A percentile compares a stretch with the other conserved stretches of the same genome.
Evolutionary conservation across 2,329 filamentous ascomycete genomes (phyloP).

Genomic region (Tolypocladium inflatum): DNA sequence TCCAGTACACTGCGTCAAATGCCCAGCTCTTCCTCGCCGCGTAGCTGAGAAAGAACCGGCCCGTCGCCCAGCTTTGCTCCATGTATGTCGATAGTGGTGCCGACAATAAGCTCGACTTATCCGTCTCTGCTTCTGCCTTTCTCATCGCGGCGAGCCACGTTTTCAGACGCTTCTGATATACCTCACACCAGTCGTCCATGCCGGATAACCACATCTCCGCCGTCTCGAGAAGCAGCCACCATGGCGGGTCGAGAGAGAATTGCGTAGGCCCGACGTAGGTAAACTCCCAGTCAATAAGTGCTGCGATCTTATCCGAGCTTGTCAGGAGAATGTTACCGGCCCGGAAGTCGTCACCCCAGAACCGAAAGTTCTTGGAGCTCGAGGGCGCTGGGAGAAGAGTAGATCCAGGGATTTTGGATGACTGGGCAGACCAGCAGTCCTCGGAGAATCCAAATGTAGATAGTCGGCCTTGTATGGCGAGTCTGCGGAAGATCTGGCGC

Average conservation of each 20-base stretch:
- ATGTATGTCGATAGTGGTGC: constrained; percentile 19
- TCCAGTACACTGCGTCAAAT: constrained; percentile 27
- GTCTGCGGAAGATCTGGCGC: constrained; percentile 28
- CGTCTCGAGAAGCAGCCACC: background rate
- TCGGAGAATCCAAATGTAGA: constrained; percentile 18
- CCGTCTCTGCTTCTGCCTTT: constrained; percentile 8
- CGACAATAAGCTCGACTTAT: background rate
- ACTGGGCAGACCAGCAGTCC: constrained; percentile 16
- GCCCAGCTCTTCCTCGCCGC: constrained; percentile 25
- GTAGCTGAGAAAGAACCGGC: constrained; percentile 22
- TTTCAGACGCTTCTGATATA: constrained; percentile 20
- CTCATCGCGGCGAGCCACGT: constrained; percentile 22
- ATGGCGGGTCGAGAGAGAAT: background rate
- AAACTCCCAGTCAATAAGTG: background rate
- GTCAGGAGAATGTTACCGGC: constrained; percentile 22
- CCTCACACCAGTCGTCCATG: constrained; percentile 16
- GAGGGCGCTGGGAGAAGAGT: constrained; percentile 7
- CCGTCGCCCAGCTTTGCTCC: constrained; percentile 24
- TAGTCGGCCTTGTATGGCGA: constrained; percentile 15
- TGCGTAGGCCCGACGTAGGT: background rate
- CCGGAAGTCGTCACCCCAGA: constrained; percentile 25
- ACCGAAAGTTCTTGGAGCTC: constrained; percentile 10
- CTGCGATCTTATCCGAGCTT: constrained; percentile 10
- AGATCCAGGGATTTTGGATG: background rate
- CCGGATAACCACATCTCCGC: constrained; percentile 21